phyloP scores from a whole-genome alignment of 352 stramenopile genomes.

The Plasmopara viticola region DNA sequence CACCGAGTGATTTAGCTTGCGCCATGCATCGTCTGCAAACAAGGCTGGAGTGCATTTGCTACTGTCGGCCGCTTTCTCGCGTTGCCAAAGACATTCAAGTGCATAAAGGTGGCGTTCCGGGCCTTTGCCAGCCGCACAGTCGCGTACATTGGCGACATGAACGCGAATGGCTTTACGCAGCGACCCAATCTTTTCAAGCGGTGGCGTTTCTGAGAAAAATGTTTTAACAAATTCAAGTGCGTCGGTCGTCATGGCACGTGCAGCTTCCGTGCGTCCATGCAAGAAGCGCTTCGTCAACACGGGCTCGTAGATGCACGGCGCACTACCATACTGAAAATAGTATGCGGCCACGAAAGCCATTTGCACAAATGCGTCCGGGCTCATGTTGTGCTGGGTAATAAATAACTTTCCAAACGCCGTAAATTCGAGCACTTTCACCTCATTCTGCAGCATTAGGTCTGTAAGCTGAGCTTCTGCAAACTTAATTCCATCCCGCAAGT shows the following conservation, averaged over 20 bases:
- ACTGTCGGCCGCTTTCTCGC: constrained; percentile 33
- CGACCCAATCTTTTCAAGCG: constrained; percentile 87
- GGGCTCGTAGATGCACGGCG: constrained; percentile 91
- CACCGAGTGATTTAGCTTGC: constrained; percentile 91
- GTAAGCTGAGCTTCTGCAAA: constrained; percentile 90
- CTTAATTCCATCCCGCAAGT: constrained; percentile 87
- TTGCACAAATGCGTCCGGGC: constrained; percentile 94
- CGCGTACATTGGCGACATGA: constrained; percentile 88
- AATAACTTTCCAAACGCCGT: constrained; percentile 86
- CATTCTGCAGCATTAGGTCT: constrained; percentile 91
- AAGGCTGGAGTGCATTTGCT: constrained; percentile 54
- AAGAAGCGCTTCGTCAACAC: constrained; percentile 94
- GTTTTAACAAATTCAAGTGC: constrained; percentile 85
- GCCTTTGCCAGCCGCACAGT: constrained; percentile 86
- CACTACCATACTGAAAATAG: constrained; percentile 88
- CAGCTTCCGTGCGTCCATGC: constrained; percentile 92
- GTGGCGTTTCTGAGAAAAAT: constrained; percentile 74
- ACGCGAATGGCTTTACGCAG: constrained; percentile 77
- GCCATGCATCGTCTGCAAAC: constrained; percentile 86
- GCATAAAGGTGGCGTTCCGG: constrained; percentile 93
- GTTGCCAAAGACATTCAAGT: constrained; percentile 86
- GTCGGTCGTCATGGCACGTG: constrained; percentile 88
- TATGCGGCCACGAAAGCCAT: constrained; percentile 93
- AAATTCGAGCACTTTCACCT: constrained; percentile 94
- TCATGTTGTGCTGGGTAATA: constrained; percentile 89